phyloP scores from a whole-genome alignment of 2,329 filamentous ascomycete genomes.

The Xylaria sp. region DNA sequence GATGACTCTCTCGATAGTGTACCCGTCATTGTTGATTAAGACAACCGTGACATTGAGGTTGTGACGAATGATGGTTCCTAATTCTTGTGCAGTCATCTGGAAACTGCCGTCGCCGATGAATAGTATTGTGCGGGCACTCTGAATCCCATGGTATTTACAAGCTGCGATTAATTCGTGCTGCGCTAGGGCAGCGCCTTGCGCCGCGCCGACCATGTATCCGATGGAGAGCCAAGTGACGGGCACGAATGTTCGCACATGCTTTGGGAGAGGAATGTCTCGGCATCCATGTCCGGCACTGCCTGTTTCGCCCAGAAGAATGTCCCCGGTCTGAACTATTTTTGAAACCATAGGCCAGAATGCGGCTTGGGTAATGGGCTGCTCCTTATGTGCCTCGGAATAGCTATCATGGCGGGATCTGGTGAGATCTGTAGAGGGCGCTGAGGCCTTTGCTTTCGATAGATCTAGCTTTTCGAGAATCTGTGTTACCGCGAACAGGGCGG shows the following conservation, averaged over 20 bases:
- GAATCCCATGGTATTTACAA: slow-evolving; percentile 47
- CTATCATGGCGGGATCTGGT: slow-evolving; percentile 42
- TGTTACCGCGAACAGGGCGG: slow-evolving; percentile 39
- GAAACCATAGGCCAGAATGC: slow-evolving; percentile 60
- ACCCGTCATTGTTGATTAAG: slow-evolving; percentile 69
- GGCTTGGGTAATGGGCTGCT: slow-evolving; percentile 59
- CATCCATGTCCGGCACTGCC: slow-evolving; percentile 68
- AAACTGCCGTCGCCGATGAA: slow-evolving; percentile 73
- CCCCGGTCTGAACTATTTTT: slow-evolving; percentile 61
- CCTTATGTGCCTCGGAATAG: slow-evolving; percentile 33
- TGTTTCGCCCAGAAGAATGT: slow-evolving; percentile 68
- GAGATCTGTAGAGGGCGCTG: slow-evolving; percentile 47
- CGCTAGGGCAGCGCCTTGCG: slow-evolving; percentile 66
- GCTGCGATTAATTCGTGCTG: slow-evolving; percentile 56
- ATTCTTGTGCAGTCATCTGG: slow-evolving; percentile 73
- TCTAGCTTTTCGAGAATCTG: slow-evolving; percentile 44
- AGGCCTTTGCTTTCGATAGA: slow-evolving; percentile 39
- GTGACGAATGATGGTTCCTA: slow-evolving; percentile 70
- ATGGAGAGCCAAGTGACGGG: slow-evolving; percentile 69
- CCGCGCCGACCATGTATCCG: slow-evolving; percentile 69
- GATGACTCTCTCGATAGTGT: slow-evolving; percentile 68
- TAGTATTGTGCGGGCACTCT: slow-evolving; percentile 61
- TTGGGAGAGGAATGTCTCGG: slow-evolving; percentile 62
- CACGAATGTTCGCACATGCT: slow-evolving; percentile 59
- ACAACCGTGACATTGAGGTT: slow-evolving; percentile 62